Conservation (phyloP, 352 stramenopile genomes). For the Globisporangium ultimum region DNA sequence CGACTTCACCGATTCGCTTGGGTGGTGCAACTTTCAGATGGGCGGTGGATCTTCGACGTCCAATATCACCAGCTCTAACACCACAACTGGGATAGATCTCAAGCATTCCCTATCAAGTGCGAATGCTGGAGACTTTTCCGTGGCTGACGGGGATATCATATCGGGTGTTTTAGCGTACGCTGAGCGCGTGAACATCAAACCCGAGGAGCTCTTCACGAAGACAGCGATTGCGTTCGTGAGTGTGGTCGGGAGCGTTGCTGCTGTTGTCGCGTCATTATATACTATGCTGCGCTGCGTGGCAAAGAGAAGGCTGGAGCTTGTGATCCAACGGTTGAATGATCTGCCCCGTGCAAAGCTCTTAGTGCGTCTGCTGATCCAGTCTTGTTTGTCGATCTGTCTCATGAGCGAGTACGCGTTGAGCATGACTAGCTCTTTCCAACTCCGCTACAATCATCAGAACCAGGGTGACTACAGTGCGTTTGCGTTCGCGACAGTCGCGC, state of each 20-base stretch:
- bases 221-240: slow-evolving; percentile 62
- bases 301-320: slow-evolving; percentile 40
- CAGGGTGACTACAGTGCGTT: slow-evolving; percentile 42
- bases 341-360: slow-evolving; percentile 68
- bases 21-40: slow-evolving; percentile 55
- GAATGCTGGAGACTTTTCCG: slow-evolving; percentile 36
- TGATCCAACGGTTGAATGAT: slow-evolving; percentile 61
- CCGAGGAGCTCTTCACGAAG: slow-evolving; percentile 69
- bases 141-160: slow-evolving; percentile 72
- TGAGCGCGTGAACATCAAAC: slow-evolving; percentile 55
- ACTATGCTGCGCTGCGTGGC: slow-evolving; percentile 43
- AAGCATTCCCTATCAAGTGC: slow-evolving; percentile 23
- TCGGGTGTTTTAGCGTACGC: slow-evolving; percentile 67
- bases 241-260: slow-evolving; percentile 54
- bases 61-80: background rate
- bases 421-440: slow-evolving; percentile 78
- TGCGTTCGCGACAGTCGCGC: slow-evolving; percentile 49
- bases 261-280: slow-evolving; percentile 56
- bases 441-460: slow-evolving; percentile 64
- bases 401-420: slow-evolving; percentile 77
- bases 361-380: slow-evolving; percentile 61
- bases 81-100: slow-evolving; percentile 1
- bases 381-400: slow-evolving; percentile 68
- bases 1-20: slow-evolving; percentile 67
- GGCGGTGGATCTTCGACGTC: slow-evolving; percentile 6